Evolutionary conservation across 495 filamentous ascomycete species (phyloP).

Genomic region (Neurospora tetraspora): DNA sequence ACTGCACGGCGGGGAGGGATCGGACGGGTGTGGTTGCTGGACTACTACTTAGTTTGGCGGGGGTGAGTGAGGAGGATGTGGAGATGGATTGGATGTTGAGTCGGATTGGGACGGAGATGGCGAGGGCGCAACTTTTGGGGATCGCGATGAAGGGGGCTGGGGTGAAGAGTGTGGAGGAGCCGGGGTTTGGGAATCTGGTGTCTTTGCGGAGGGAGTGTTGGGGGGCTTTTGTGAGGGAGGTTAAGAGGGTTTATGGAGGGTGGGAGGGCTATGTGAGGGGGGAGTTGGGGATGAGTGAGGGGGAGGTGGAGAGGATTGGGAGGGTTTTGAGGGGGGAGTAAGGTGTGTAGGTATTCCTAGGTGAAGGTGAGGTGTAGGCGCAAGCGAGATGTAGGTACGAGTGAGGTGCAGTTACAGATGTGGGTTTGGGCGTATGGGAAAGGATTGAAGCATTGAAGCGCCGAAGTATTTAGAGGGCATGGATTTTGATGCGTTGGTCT

Average conservation of each 20-base stretch:
- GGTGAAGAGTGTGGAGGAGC: conserved; percentile 18
- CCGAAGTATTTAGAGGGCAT: background rate
- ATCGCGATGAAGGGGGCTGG: conserved; percentile 25
- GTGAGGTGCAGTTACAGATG: background rate
- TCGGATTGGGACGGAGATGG: conserved; percentile 36
- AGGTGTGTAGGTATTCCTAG: no score
- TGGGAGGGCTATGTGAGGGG: conserved; percentile 33
- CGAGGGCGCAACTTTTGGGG: conserved; percentile 29
- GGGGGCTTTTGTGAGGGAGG: conserved; percentile 28
- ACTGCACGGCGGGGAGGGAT: conserved; percentile 53
- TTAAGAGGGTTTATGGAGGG: conserved; percentile 29
- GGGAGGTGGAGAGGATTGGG: conserved; percentile 31
- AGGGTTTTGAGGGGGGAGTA: conserved; percentile 20
- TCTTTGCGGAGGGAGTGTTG: conserved; percentile 25
- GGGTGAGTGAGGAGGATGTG: conserved; percentile 34
- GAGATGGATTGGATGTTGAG: conserved; percentile 42
- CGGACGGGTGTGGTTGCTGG: conserved; percentile 53
- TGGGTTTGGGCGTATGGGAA: background rate
- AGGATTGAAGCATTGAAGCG: background rate
- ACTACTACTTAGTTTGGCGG: conserved; percentile 45
- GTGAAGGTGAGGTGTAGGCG: background rate
- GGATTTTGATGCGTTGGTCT: background rate
- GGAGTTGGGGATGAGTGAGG: conserved; percentile 28
- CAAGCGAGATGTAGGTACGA: background rate
- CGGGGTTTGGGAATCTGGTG: conserved; percentile 33